Percentiles rank a stretch among this genome's conserved stretches.
Evolutionary conservation across 1,284 basidiomycete species (phyloP).

Genomic region (Cryptococcus neoformans): DNA sequence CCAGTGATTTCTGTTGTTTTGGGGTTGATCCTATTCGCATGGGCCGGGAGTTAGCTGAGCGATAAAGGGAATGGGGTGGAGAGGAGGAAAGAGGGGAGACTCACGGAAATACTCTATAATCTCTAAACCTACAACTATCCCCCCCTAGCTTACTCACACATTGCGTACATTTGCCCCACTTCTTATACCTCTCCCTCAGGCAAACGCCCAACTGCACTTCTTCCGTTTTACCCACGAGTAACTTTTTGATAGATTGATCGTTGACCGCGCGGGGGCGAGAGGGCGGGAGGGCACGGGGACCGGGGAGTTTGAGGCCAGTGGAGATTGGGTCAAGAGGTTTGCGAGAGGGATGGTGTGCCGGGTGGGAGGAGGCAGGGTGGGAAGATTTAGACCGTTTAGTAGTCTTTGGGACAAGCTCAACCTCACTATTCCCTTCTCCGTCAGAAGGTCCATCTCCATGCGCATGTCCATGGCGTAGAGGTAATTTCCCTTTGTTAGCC

Average conservation of each 20-base stretch:
- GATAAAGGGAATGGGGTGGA: neutral
- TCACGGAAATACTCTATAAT: constrained; percentile 42
- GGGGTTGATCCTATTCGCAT: constrained; percentile 36
- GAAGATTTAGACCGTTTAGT: too few species aligned
- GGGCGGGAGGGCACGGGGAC: constrained; percentile 8
- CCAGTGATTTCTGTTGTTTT: constrained; percentile 34
- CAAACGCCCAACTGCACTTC: constrained; percentile 38
- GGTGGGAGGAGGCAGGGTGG: too few species aligned
- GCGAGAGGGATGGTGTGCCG: too few species aligned
- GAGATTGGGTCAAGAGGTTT: neutral
- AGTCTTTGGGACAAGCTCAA: too few species aligned
- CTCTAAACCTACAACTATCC: constrained; percentile 44
- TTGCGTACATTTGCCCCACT: constrained; percentile 43
- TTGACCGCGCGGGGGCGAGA: constrained; percentile 13
- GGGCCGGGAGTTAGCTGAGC: too few species aligned
- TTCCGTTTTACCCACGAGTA: constrained; percentile 24
- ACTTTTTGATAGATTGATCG: constrained; percentile 21
- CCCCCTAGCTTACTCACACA: constrained; percentile 40
- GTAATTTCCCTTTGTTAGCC: too few species aligned
- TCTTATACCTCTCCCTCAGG: constrained; percentile 30
- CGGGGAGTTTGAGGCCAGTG: neutral
- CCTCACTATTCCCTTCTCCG: too few species aligned
- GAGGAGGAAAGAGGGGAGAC: constrained; percentile 1
- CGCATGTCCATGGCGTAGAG: too few species aligned
- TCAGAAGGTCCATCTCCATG: too few species aligned